Base-by-base conservation (phyloP, 306 rosid species). In the Rosa lucieae region DNA sequence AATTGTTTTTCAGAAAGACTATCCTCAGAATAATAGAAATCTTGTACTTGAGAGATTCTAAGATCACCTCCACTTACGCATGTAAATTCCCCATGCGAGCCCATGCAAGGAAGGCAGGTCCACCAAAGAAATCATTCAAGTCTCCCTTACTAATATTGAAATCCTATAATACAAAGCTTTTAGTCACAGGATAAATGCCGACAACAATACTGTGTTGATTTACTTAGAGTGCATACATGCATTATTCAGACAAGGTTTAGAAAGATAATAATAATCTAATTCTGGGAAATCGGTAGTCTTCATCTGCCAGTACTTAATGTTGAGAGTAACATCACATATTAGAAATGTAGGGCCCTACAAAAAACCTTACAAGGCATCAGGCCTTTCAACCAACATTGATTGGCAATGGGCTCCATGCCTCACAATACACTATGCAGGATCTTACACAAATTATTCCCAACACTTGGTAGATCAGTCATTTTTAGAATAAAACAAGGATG, bases 31-130 rank as follows among this genome's bases (percentile, higher is more conserved):
- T 53, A 37, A 37, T 20, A 18, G 4, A 73, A 43, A 53, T 73
- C 20, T 20, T 39, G 32, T 42, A 48, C 43, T 47, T 8, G 61
- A 26, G 13, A 51, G 61, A 6, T 21, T 51, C 74, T 23, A 23
- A 70, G 53, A 85, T 77, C 78, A 69, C 67, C 74, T 80, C 77
- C 70, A 92, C 97, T 81, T 84, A 94, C 97, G 97, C 93, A 77
- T 92, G 99, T 78, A 94, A 85, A 83, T 94, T 94, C 82, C 97
- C 99, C 99, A 94, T 91, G 82, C 97, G 97, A 77, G 99, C 99
- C 99, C 99, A 94, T 23, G 99, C 97, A 85, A 94, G 97, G 87
- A 94, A 94, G 75, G 97, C 97, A 75, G 99, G 93, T 85, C 99
- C 99, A 84, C 99, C 95, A 80, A 94, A 92, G 89, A 89, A 94